A percentile compares a stretch with the other conserved stretches of the same genome.
Conservation (phyloP, 2,329 filamentous ascomycete species). For the Apiospora koreana region DNA sequence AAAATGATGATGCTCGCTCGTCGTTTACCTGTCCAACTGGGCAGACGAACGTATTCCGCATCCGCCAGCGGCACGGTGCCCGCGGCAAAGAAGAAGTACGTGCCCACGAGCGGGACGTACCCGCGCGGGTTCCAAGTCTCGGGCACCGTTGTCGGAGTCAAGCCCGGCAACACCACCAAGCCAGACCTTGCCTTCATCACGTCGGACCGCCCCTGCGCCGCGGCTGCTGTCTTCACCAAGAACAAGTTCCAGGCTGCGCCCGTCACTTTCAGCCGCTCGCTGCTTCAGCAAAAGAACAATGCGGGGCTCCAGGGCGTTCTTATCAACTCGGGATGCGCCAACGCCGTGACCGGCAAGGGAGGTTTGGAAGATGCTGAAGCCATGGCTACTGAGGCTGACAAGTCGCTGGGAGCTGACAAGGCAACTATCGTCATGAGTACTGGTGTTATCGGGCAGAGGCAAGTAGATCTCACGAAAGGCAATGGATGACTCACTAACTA, state of each 20-base stretch:
- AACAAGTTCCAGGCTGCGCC: constrained; percentile 98
- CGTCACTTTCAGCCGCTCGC: constrained; percentile 78
- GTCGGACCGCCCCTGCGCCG: constrained; percentile 83
- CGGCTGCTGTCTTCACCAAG: constrained; percentile 92
- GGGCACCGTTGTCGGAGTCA: constrained; percentile 89
- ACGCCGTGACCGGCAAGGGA: constrained; percentile 90
- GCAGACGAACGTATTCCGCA: constrained; percentile 51
- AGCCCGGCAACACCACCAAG: constrained; percentile 86
- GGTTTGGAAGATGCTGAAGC: constrained; percentile 83
- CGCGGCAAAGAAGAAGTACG: constrained; percentile 83
- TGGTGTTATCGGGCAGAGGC: constrained; percentile 93
- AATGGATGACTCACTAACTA: background rate
- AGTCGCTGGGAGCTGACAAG: constrained; percentile 50
- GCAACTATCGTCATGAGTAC: constrained; percentile 97
- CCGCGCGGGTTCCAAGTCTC: constrained; percentile 87
- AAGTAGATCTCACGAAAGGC: constrained; percentile 22
- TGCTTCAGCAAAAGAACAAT: constrained; percentile 67
- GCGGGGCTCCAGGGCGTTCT: constrained; percentile 77
- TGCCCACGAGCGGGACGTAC: constrained; percentile 82
- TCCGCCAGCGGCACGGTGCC: constrained; percentile 64
- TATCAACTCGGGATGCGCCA: constrained; percentile 94
- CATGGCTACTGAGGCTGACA: constrained; percentile 81
- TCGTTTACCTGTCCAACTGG: constrained; percentile 16
- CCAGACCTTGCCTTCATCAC: constrained; percentile 88
- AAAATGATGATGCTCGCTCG: constrained; percentile 13